Evolutionary conservation across 805 yeast genomes (phyloP).

Genomic region (Myxozyma neotropica): DNA sequence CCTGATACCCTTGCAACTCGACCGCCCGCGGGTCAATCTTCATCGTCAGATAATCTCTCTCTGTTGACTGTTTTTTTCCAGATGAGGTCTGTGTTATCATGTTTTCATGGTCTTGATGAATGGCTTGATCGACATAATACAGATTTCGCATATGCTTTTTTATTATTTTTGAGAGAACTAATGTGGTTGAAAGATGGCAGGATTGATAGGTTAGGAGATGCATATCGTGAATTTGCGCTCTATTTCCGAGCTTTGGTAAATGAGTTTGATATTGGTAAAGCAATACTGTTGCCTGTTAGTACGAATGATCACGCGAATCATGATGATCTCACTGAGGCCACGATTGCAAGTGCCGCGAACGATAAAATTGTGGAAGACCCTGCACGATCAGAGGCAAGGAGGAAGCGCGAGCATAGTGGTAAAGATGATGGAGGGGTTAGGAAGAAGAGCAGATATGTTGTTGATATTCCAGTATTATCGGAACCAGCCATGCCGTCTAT

Average conservation of each 20-base stretch:
- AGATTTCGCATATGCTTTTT: background rate
- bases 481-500: too few species aligned
- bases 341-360: too few species aligned
- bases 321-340: too few species aligned
- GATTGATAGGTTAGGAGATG: background rate
- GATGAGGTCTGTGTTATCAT: background rate
- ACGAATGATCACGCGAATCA: too few species aligned
- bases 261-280: background rate
- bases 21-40: background rate
- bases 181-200: background rate
- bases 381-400: too few species aligned
- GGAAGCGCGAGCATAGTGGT: too few species aligned
- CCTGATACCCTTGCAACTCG: background rate
- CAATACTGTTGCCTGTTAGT: too few species aligned
- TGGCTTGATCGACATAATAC: background rate
- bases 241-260: background rate
- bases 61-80: background rate
- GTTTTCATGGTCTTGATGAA: background rate
- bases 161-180: background rate
- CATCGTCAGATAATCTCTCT: background rate
- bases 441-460: too few species aligned
- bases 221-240: background rate
- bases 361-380: too few species aligned
- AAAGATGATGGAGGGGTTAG: too few species aligned
- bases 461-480: too few species aligned